These are phyloP conservation scores for Gnomoniopsis sp. DNA, from an alignment of 2,329 filamentous ascomycete species.

Conservation along the genomic window DNA sequence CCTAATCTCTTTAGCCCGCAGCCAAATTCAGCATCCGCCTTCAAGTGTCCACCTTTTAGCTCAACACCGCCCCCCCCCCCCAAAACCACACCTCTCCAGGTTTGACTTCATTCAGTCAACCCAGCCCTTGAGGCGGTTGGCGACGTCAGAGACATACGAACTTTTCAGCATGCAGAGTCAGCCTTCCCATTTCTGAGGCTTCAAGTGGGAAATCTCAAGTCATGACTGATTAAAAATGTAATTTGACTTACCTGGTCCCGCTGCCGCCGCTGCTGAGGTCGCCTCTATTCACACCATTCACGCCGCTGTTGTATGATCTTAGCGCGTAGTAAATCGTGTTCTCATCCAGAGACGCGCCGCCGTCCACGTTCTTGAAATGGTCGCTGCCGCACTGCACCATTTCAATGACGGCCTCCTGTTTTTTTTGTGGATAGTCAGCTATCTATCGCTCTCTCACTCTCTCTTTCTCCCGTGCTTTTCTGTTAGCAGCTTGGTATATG, in stretches of 20 bases:
- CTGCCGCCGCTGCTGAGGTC: neutral
- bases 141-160: neutral
- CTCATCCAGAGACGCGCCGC: neutral
- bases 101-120: neutral
- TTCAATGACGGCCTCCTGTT: conserved; percentile 30
- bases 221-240: too few relatives aligned
- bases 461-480: too few relatives aligned
- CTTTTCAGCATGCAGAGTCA: neutral
- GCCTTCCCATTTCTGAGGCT: too few relatives aligned
- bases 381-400: conserved; percentile 29
- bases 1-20: too few relatives aligned
- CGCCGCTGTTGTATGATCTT: neutral
- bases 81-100: too few relatives aligned
- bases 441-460: too few relatives aligned
- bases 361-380: conserved; percentile 23
- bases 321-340: neutral
- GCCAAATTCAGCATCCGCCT: too few relatives aligned
- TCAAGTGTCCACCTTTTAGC: too few relatives aligned
- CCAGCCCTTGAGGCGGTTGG: neutral
- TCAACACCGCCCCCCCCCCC: too few relatives aligned
- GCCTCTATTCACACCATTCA: neutral
- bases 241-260: neutral
- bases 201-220: too few relatives aligned
- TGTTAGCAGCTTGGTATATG: too few relatives aligned
- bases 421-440: too few relatives aligned